Evolutionary conservation across 345 rosid species (phyloP).

Genomic region (Heritiera fomes): DNA sequence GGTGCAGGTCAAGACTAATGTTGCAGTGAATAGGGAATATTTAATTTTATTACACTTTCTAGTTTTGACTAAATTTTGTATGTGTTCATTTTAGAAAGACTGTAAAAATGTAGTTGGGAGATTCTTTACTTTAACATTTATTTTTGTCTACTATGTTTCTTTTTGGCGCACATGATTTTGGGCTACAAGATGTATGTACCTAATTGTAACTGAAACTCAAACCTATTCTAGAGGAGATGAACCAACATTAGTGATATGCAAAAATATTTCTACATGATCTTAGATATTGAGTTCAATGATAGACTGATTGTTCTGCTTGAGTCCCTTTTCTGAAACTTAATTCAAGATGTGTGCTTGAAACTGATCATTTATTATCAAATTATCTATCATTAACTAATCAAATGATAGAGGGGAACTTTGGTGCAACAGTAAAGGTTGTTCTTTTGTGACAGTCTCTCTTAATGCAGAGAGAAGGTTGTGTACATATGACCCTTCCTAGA

Average conservation of each 20-base stretch:
- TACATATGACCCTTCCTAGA: no score
- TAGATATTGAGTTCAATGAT: not conserved
- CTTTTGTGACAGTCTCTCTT: no score
- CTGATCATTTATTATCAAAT: not conserved
- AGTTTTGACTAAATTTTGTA: not conserved
- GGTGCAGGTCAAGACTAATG: not conserved
- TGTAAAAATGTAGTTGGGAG: not conserved
- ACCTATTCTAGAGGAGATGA: not conserved
- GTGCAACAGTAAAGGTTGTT: no score
- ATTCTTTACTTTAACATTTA: not conserved
- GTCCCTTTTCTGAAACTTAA: not conserved
- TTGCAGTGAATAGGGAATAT: not conserved
- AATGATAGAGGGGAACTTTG: not conserved
- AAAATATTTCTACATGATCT: not conserved
- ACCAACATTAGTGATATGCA: not conserved
- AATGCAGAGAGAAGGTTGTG: no score
- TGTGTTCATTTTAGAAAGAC: no score
- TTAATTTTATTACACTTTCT: not conserved
- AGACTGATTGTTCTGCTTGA: not conserved
- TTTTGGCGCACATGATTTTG: not conserved
- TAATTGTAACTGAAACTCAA: not conserved
- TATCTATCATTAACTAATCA: not conserved
- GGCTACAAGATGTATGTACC: not conserved
- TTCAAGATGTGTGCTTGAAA: not conserved
- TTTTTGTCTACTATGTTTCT: not conserved